phyloP scores from a whole-genome alignment of 495 filamentous ascomycete genomes.

The Letharia lupina region DNA sequence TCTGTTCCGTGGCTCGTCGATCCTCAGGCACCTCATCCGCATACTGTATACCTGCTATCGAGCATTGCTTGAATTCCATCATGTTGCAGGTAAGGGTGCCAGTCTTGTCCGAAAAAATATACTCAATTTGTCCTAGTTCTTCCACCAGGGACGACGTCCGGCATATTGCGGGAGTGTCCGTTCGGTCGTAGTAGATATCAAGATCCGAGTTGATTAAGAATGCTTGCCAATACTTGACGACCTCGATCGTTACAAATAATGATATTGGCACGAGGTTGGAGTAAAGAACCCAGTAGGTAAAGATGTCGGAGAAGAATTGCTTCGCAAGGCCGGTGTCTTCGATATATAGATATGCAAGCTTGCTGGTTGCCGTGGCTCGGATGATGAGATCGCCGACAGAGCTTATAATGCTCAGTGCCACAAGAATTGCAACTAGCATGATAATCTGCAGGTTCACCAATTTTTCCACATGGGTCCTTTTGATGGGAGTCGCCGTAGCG shows the following conservation, averaged over 20 bases:
- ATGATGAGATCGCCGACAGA: slow-evolving; percentile 86
- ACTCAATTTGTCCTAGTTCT: slow-evolving; percentile 96
- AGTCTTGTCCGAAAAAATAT: slow-evolving; percentile 98
- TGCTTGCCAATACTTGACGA: slow-evolving; percentile 97
- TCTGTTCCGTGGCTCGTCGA: slow-evolving; percentile 65
- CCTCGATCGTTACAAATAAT: slow-evolving; percentile 93
- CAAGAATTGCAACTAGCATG: slow-evolving; percentile 75
- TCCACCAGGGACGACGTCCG: slow-evolving; percentile 94
- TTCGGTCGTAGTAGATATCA: slow-evolving; percentile 95
- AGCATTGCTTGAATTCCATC: slow-evolving; percentile 97
- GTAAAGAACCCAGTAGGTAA: slow-evolving; percentile 99
- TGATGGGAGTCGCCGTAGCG: slow-evolving; percentile 94
- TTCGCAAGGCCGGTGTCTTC: slow-evolving; percentile 51
- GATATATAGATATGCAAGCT: slow-evolving; percentile 65
- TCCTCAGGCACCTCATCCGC: slow-evolving; percentile 91
- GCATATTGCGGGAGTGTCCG: slow-evolving; percentile 91
- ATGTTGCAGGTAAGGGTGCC: slow-evolving; percentile 97
- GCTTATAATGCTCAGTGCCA: slow-evolving; percentile 76
- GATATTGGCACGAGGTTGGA: slow-evolving; percentile 95
- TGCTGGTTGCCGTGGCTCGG: slow-evolving; percentile 47
- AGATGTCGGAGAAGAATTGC: slow-evolving; percentile 89
- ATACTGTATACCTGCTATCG: slow-evolving; percentile 90
- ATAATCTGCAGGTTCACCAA: slow-evolving; percentile 91
- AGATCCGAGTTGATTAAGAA: slow-evolving; percentile 94
- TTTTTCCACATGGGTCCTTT: slow-evolving; percentile 88